Conservation (phyloP, 208 protist genomes). For the Phytomonas serpens region DNA sequence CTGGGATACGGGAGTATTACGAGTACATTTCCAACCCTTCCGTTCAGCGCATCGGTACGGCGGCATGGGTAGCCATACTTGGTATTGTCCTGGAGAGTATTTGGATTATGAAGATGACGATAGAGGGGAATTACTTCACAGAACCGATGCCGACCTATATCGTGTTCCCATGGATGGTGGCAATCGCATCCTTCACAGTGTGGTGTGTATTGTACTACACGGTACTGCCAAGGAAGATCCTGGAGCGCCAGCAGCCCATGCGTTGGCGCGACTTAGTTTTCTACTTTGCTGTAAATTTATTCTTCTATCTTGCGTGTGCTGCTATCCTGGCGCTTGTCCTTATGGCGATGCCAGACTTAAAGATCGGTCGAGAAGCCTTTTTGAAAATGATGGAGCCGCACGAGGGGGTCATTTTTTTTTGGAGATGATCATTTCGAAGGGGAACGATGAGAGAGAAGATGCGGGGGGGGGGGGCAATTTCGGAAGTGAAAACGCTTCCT, state of each 20-base stretch:
- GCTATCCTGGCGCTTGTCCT: conserved; percentile 51
- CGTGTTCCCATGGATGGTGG: conserved; percentile 58
- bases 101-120: conserved; percentile 56
- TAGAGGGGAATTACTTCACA: conserved; percentile 73
- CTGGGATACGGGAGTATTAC: conserved; percentile 91
- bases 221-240: conserved; percentile 30
- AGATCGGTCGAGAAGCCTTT: conserved; percentile 55
- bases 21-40: conserved; percentile 74
- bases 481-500: not conserved
- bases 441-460: not conserved
- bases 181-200: conserved; percentile 31
- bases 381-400: conserved; percentile 49
- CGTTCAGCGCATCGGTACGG: conserved; percentile 83
- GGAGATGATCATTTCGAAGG: conserved; percentile 20
- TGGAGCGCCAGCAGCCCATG: conserved; percentile 20
- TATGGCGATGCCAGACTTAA: conserved; percentile 79
- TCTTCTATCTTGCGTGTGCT: conserved; percentile 47
- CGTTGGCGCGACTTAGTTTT: not conserved
- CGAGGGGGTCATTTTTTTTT: conserved; percentile 41
- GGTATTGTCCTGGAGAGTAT: conserved; percentile 68
- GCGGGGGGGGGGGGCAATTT: not conserved
- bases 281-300: conserved; percentile 29
- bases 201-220: conserved; percentile 63
- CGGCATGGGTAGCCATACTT: conserved; percentile 81
- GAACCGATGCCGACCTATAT: conserved; percentile 63